These are phyloP conservation scores for Solanum bukasovii DNA, from an alignment of 257 asterid species.

Conservation along the genomic window DNA sequence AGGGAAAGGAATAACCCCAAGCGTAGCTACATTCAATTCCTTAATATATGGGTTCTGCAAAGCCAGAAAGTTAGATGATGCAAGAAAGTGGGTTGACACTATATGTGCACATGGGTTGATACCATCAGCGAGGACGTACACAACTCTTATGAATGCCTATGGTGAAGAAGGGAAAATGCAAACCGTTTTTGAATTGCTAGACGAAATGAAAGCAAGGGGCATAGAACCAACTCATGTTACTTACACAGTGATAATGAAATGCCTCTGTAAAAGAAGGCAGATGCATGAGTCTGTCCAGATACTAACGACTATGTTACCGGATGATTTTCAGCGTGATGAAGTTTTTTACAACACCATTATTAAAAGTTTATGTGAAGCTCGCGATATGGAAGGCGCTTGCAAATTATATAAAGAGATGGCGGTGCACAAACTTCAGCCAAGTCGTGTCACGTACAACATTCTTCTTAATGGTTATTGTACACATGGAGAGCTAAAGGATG, in stretches of 20 bases:
- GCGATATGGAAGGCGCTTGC: constrained; percentile 30
- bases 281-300: constrained; percentile 33
- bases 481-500: constrained; percentile 37
- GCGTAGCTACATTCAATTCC: constrained; percentile 56
- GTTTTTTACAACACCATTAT: constrained; percentile 49
- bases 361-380: constrained; percentile 41
- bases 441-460: constrained; percentile 45
- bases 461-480: constrained; percentile 59
- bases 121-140: constrained; percentile 53
- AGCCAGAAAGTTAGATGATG: constrained; percentile 29
- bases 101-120: constrained; percentile 32
- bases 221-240: constrained; percentile 59
- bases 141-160: constrained; percentile 61
- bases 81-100: constrained; percentile 24
- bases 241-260: constrained; percentile 63
- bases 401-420: constrained; percentile 39
- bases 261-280: constrained; percentile 38
- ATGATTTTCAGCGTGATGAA: constrained; percentile 54
- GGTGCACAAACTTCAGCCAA: constrained; percentile 33
- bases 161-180: constrained; percentile 37
- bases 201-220: constrained; percentile 43
- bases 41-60: constrained; percentile 59
- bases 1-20: constrained; percentile 57
- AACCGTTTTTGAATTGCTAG: constrained; percentile 23
- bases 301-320: constrained; percentile 35